Percentiles rank a stretch among this genome's conserved stretches.
Conservation (phyloP, 2,329 filamentous ascomycete species). For the Colletotrichum gigasporum region DNA sequence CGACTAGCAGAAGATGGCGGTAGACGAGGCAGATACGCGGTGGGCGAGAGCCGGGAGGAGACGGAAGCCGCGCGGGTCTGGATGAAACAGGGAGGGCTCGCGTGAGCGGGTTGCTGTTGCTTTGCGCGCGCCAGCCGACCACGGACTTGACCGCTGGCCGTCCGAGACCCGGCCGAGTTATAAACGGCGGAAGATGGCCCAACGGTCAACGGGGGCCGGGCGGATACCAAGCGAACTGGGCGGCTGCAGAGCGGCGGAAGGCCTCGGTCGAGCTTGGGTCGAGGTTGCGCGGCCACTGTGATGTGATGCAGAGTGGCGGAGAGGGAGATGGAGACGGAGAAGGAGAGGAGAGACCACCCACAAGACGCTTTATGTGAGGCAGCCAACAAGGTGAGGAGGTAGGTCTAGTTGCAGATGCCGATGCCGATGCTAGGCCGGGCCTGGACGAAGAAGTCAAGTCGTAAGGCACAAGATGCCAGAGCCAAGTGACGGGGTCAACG, state of each 20-base stretch:
- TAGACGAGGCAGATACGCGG: too few species aligned
- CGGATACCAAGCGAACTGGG: not conserved
- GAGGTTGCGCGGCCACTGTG: too few species aligned
- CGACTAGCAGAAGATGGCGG: too few species aligned
- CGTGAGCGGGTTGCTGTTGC: not conserved
- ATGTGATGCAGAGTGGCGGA: too few species aligned
- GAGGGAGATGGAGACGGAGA: not conserved
- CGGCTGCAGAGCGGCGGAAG: not conserved
- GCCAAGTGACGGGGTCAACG: too few species aligned
- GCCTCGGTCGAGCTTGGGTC: not conserved
- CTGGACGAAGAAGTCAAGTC: too few species aligned
- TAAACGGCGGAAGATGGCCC: not conserved
- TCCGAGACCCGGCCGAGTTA: constrained; percentile 1
- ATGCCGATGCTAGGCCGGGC: too few species aligned
- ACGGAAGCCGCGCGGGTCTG: constrained; percentile 1
- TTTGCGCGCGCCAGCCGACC: constrained; percentile 18
- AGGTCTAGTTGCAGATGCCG: too few species aligned
- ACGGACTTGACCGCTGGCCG: not conserved
- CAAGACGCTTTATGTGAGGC: not conserved
- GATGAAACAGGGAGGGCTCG: not conserved
- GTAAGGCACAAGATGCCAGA: too few species aligned
- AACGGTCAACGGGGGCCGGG: not conserved
- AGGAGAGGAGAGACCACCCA: not conserved
- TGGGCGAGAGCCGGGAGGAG: not conserved
- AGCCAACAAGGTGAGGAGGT: not conserved